Conservation (phyloP, 2,329 filamentous ascomycete genomes). For the Fusarium acutatum region DNA sequence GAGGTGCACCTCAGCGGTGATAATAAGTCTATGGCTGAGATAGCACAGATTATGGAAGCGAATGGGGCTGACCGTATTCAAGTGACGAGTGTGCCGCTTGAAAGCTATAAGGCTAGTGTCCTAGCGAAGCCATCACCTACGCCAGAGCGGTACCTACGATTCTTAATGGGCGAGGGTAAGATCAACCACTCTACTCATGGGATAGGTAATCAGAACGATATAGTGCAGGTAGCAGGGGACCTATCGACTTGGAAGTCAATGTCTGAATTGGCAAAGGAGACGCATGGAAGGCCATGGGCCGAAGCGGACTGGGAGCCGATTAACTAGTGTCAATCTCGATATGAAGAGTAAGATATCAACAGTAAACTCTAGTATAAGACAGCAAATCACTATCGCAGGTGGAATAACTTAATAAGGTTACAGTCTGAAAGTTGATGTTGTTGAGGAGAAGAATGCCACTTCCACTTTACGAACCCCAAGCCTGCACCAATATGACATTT, state of each 20-base stretch:
- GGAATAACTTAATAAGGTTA: neutral
- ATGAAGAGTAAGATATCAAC: neutral
- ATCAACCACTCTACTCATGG: neutral
- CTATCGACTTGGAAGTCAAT: neutral
- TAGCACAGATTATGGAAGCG: neutral
- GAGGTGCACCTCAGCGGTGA: neutral
- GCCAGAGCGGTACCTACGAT: neutral
- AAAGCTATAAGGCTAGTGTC: neutral
- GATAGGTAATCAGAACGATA: neutral
- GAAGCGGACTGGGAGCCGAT: neutral
- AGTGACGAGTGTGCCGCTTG: neutral
- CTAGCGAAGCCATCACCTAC: neutral
- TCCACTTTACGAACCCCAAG: neutral
- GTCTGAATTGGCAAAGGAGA: neutral
- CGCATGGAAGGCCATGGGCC: neutral
- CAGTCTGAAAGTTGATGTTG: neutral
- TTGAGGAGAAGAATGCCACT: neutral
- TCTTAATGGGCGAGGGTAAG: neutral
- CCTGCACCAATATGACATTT: neutral
- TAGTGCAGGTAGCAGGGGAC: neutral
- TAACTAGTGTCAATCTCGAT: neutral
- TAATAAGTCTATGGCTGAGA: neutral
- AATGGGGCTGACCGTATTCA: neutral
- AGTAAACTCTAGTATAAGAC: accelerated
- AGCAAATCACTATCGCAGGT: neutral